Evolutionary conservation across 768 basidiomycete species (phyloP).

Genomic region (Boletus vinaceobasis): DNA sequence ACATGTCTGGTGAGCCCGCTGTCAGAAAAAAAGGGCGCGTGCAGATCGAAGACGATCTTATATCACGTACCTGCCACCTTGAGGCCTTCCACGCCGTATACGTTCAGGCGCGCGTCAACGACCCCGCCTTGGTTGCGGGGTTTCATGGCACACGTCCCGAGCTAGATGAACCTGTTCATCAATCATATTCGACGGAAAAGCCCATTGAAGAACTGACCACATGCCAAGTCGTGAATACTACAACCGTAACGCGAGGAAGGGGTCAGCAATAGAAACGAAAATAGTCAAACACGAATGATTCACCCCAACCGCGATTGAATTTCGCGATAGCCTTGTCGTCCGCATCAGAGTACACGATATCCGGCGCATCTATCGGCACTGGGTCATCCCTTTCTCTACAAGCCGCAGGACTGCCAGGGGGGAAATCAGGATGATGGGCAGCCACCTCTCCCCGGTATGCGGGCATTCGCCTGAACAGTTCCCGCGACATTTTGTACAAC

Average conservation of each 20-base stretch:
- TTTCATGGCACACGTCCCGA: conserved; percentile 72
- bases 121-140: conserved; percentile 56
- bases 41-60: too few relatives aligned
- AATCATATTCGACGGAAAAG: too few relatives aligned
- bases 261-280: neutral
- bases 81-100: conserved; percentile 56
- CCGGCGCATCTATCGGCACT: conserved; percentile 23
- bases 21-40: neutral
- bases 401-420: conserved; percentile 25
- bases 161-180: conserved; percentile 27
- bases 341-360: conserved; percentile 33
- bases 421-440: conserved; percentile 29
- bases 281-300: neutral
- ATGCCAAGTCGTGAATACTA: conserved; percentile 14
- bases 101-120: conserved; percentile 57
- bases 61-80: conserved; percentile 53
- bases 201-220: conserved; percentile 3
- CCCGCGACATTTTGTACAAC: conserved; percentile 54
- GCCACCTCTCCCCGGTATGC: conserved; percentile 21
- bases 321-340: conserved; percentile 34
- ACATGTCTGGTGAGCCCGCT: conserved; percentile 29
- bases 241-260: neutral
- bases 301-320: conserved; percentile 20
- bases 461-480: conserved; percentile 53
- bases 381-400: conserved; percentile 20